These are phyloP conservation scores for Claviceps fusiformis DNA, from an alignment of 2,329 filamentous ascomycete genomes.

Conservation along the genomic window DNA sequence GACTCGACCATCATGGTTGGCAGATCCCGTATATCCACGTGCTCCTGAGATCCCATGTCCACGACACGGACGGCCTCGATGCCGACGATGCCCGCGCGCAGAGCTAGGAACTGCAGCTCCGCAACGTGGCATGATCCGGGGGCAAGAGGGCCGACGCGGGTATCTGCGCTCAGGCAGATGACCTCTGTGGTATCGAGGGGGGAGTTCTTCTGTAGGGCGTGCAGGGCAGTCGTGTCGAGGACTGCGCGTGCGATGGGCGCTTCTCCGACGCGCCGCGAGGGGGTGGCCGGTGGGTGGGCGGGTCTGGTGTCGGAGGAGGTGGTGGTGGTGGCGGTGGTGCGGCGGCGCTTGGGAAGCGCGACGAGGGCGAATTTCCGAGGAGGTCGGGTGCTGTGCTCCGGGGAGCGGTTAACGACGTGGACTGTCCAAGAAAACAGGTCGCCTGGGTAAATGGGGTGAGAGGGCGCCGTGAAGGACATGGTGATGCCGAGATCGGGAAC, in stretches of 20 bases:
- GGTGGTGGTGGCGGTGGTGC: conserved; percentile 15
- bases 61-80: conserved; percentile 61
- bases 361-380: conserved; percentile 58
- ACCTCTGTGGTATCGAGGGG: conserved; percentile 51
- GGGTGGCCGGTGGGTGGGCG: conserved; percentile 38
- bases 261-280: conserved; percentile 21
- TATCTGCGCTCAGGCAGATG: conserved; percentile 63
- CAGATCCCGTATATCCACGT: conserved; percentile 62
- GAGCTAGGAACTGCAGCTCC: conserved; percentile 57
- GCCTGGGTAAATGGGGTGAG: conserved; percentile 42
- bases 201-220: conserved; percentile 56
- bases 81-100: conserved; percentile 52
- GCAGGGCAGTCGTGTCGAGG: conserved; percentile 56
- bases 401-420: conserved; percentile 61
- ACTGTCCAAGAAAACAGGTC: conserved; percentile 60
- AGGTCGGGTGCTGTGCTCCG: conserved; percentile 25
- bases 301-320: conserved; percentile 34
- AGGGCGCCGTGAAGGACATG: conserved; percentile 57
- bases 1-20: conserved; percentile 50
- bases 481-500: conserved; percentile 53
- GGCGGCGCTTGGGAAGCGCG: conserved; percentile 50
- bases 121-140: conserved; percentile 61
- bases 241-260: conserved; percentile 48
- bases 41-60: conserved; percentile 60
- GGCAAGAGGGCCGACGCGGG: conserved; percentile 57